Evolutionary conservation across 768 basidiomycete species (phyloP), one percentile per base, ranked within the genome.

Genomic region (Agaricus sinodeliciosus): DNA sequence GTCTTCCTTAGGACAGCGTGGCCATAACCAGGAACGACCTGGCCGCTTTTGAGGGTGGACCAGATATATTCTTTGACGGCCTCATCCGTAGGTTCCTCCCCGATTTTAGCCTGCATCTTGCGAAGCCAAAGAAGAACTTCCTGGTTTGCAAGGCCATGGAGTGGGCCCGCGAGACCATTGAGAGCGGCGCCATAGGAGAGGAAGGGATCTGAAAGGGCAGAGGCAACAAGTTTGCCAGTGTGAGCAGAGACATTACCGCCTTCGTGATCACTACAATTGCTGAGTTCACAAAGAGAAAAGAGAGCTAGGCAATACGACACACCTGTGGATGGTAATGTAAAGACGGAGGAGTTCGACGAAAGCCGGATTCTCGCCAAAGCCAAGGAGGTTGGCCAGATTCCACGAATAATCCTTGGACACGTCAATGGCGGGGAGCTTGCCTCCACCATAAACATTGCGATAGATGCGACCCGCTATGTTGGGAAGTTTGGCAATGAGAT

Each of bases 181-280:
- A 98, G 75, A 28, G 94, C 88, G 44, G 95, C 95, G 54, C 80
- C 82, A 67, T 91, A 97, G 4, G 94, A 80, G 22, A 97, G 83
- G 91, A 96, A 97, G 50, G 95, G 95, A 67, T 98, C 95, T 0
- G 94, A 94, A 54, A 98, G 86, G 48, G 95, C 94, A 50, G 93
- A 94, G 51, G 91, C 92, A 58, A 94, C 93, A 18, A 94, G 78
- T 70, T 94, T 91, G 54, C 90, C 90, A 18, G 92, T 88, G 75
- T 94, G 92, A 1, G 92, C 93, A 48, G 95, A 97, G 57, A 98
- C 95, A 61, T 98, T 98, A 42, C 95, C 95, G 67, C 95, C 95
- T 71, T 98, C 95, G 72, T 98, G 95, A 66, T 98, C 95, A 66
- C 87, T 87, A 18, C 19, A 16, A 46, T 60, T 11, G 49, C 43